A percentile compares a stretch with the other conserved stretches of the same genome.
Conservation (phyloP, 75 land plant species). For the Isoetes taiwanensis region DNA sequence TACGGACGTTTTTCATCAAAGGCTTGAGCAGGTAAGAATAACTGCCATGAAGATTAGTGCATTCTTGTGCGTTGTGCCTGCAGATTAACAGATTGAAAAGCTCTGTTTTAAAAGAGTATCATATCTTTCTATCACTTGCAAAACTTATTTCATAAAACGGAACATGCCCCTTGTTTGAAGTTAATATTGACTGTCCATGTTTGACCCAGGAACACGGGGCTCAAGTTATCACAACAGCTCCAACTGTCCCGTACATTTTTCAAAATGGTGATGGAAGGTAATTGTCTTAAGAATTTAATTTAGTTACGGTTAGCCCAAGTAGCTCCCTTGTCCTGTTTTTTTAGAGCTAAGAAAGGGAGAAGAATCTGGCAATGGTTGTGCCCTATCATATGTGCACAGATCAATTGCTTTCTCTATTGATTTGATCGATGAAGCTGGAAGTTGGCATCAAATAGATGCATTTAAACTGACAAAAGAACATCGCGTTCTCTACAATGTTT, state of each 20-base stretch:
- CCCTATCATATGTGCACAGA: too few species aligned
- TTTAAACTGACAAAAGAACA: conserved; percentile 47
- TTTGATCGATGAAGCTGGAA: conserved; percentile 90
- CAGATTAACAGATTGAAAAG: not conserved
- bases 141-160: too few species aligned
- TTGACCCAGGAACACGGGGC: conserved; percentile 83
- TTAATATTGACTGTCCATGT: too few species aligned
- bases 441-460: conserved; percentile 69
- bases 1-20: conserved; percentile 98
- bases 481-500: too few species aligned
- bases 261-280: conserved; percentile 97
- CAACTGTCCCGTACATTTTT: conserved; percentile 95
- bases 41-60: not conserved
- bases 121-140: too few species aligned
- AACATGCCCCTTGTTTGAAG: too few species aligned
- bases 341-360: too few species aligned
- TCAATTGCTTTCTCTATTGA: too few species aligned
- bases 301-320: not conserved
- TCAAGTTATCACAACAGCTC: conserved; percentile 79
- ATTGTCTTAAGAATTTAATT: too few species aligned
- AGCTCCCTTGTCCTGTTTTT: not conserved
- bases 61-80: not conserved
- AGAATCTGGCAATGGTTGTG: too few species aligned
- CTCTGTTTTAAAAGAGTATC: too few species aligned
- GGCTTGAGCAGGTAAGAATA: conserved; percentile 72